Evolutionary conservation across 441 rosid genomes (phyloP).

Genomic region (Adansonia gregorii): DNA sequence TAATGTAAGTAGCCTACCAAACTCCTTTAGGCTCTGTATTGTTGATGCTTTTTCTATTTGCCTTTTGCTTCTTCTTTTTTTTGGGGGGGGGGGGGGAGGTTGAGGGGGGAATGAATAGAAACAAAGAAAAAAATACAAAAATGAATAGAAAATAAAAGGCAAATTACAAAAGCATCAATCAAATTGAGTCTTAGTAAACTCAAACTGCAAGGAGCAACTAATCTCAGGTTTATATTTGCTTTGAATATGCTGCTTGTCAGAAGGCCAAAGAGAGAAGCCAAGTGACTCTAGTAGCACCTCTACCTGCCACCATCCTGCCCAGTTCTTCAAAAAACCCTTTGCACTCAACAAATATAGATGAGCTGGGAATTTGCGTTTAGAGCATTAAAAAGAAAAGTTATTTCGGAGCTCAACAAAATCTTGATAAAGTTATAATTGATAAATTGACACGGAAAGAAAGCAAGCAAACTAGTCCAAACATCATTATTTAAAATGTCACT

Average conservation of each 20-base stretch:
- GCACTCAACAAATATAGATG: background rate
- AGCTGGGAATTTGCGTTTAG: background rate
- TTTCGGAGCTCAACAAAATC: background rate
- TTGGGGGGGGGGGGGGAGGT: no score
- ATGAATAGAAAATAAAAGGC: no score
- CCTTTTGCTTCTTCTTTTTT: background rate
- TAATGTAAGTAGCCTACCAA: background rate
- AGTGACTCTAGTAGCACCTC: background rate
- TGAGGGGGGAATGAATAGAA: no score
- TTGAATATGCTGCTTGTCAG: no score
- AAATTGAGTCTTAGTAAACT: no score
- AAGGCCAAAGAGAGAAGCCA: no score
- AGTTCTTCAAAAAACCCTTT: background rate
- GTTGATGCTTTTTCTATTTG: background rate
- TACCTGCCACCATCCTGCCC: background rate
- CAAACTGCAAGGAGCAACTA: no score
- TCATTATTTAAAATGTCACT: background rate
- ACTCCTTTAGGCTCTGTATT: background rate
- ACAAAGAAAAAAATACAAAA: background rate
- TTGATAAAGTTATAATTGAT: background rate
- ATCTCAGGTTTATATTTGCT: no score
- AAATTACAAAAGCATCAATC: no score
- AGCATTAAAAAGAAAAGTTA: background rate
- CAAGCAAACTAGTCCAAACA: background rate
- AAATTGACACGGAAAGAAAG: background rate